Conservation (phyloP, 2,329 filamentous ascomycete species). For the Stagonosporopsis cucurbitacearum region DNA sequence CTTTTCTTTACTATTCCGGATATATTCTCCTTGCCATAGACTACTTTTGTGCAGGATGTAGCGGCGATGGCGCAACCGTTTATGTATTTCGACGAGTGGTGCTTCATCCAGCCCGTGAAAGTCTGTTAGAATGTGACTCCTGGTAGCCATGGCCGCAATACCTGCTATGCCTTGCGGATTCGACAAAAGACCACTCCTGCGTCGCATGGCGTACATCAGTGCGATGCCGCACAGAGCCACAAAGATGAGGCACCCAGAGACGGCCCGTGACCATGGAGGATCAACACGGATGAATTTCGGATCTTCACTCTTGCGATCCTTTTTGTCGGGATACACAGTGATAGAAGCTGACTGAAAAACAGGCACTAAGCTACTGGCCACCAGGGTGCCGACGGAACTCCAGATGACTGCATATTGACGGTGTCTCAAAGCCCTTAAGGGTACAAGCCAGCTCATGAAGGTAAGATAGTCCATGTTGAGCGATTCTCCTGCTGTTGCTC, state of each 20-base stretch:
- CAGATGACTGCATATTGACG: constrained; percentile 72
- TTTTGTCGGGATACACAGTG: constrained; percentile 61
- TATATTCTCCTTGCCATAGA: constrained; percentile 68
- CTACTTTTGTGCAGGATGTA: constrained; percentile 75
- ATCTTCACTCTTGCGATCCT: constrained; percentile 52
- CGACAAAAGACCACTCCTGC: constrained; percentile 69
- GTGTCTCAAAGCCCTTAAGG: constrained; percentile 66
- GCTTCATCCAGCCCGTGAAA: constrained; percentile 75
- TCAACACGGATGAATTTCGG: constrained; percentile 65
- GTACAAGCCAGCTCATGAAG: constrained; percentile 69
- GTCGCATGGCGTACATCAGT: constrained; percentile 66
- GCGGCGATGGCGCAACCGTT: constrained; percentile 68
- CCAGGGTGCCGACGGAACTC: constrained; percentile 68
- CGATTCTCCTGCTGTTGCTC: constrained; percentile 55
- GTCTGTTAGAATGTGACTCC: constrained; percentile 74
- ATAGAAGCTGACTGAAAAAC: constrained; percentile 71
- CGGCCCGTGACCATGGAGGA: constrained; percentile 65
- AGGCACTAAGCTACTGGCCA: constrained; percentile 73
- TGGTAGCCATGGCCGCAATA: constrained; percentile 75
- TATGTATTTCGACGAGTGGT: constrained; percentile 70
- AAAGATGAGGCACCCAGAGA: constrained; percentile 63
- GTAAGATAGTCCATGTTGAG: constrained; percentile 79
- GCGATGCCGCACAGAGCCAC: constrained; percentile 65
- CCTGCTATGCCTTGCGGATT: constrained; percentile 77
- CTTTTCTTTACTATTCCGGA: constrained; percentile 55